phyloP scores from a whole-genome alignment of 2,329 filamentous ascomycete genomes.

The Arthrobotrys pseudoclavata region DNA sequence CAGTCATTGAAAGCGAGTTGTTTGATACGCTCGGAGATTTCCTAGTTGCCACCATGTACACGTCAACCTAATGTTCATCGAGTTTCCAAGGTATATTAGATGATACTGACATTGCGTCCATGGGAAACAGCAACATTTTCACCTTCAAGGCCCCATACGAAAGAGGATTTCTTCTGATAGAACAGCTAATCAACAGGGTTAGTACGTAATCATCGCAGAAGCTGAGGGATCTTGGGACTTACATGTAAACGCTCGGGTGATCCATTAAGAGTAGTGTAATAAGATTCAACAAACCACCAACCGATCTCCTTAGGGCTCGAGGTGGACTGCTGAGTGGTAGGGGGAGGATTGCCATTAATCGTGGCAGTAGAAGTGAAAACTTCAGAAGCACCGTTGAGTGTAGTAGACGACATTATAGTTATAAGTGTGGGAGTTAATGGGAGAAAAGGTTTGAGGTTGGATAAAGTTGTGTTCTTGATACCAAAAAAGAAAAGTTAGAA shows the following conservation, averaged over 20 bases:
- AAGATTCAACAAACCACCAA: conserved; percentile 99
- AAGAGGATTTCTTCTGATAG: conserved; percentile 95
- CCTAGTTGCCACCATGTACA: conserved; percentile 63
- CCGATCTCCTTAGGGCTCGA: conserved; percentile 91
- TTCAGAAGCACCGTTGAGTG: conserved; percentile 65
- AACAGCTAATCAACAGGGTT: conserved; percentile 75
- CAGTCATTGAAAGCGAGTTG: conserved; percentile 93
- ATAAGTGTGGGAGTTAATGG: conserved; percentile 6
- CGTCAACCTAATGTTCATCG: not conserved
- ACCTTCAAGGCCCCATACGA: conserved; percentile 91
- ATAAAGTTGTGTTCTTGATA: conserved; percentile 8
- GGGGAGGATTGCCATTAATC: conserved; percentile 63
- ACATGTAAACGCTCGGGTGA: conserved; percentile 90
- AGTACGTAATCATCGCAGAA: not conserved
- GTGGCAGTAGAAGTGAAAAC: conserved; percentile 64
- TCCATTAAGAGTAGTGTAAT: conserved; percentile 97
- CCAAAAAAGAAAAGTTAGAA: not conserved
- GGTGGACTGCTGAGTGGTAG: conserved; percentile 63
- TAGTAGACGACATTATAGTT: conserved; percentile 62
- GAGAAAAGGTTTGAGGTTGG: not conserved
- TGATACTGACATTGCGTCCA: conserved; percentile 81
- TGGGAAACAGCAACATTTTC: conserved; percentile 88
- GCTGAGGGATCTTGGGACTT: conserved; percentile 63
- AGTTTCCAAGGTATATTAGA: not conserved
- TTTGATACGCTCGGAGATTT: conserved; percentile 94